Evolutionary conservation across 768 basidiomycete genomes (phyloP), one percentile per base, ranked within the genome.

Genomic region (Pulveroboletus sp.): DNA sequence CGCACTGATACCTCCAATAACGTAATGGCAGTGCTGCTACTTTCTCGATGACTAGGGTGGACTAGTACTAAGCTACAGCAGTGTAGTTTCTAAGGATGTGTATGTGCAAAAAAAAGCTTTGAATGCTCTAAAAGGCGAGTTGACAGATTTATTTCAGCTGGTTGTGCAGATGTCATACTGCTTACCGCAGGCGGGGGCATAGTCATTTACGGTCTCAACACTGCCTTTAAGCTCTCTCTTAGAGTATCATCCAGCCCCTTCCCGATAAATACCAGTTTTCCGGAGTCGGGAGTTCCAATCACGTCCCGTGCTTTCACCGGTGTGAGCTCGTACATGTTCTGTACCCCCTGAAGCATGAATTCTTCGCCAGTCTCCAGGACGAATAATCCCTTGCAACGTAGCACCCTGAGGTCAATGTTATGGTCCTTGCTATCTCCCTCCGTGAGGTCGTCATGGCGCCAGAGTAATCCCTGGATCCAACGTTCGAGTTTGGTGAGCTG

Each of bases 371-470:
- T 67, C 3, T 74, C 66, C 9, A 74, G 71, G 15, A 66, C 66
- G 55, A 95, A 83, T 17, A 93, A 73, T 8, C 94, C 95, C 65
- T 99, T 98, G 60, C 91, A 90, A 14, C 96, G 82, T 17, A 99
- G 70, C 5, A 96, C 76, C 47, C 83, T 79, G 36, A 91, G 58
- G 18, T 56, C 31, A 6, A 39, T 60, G 35, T 9, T 48, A 18
- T 37, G 28, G 11, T 54, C 37, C 32, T 54, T 59, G 10, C 45
- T 2, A 33, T 56, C 45, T 43, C 53, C 51, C 6, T 62, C 69
- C 10, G 79, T 78, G 8, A 86, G 67, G 2, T 64, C 68, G 33
- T 77, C 69, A 38, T 76, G 76, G 51, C 93, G 89, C 95, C 95
- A 99, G 5, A 97, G 75, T 1, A 93, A 73, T 1, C 68, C 67